A percentile compares a stretch with the other conserved stretches of the same genome.
phyloP scores from a whole-genome alignment of 2,329 filamentous ascomycete species.

The Diaporthe citri region DNA sequence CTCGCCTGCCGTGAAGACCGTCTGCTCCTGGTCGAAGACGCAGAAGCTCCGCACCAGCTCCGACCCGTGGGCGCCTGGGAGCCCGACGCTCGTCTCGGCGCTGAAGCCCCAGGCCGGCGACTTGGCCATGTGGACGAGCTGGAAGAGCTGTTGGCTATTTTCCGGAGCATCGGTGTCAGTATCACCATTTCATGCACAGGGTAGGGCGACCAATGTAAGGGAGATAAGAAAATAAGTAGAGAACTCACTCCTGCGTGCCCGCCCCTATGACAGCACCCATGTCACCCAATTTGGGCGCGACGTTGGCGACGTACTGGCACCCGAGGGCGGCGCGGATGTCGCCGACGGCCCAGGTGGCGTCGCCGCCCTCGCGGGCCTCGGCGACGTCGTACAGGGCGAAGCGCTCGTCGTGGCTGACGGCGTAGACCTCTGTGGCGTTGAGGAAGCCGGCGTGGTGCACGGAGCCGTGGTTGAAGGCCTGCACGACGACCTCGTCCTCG shows the following conservation, averaged over 20 bases:
- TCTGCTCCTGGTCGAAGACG: slow-evolving; percentile 71
- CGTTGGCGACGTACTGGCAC: slow-evolving; percentile 81
- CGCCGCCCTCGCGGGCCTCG: slow-evolving; percentile 71
- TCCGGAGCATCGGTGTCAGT: neutral
- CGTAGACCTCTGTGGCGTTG: slow-evolving; percentile 73
- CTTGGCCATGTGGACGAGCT: slow-evolving; percentile 70
- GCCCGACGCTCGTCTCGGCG: slow-evolving; percentile 66
- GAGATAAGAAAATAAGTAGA: slow-evolving; percentile 46
- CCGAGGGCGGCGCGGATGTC: slow-evolving; percentile 75
- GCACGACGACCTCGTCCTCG: slow-evolving; percentile 82
- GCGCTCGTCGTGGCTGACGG: slow-evolving; percentile 82
- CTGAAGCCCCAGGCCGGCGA: slow-evolving; percentile 67
- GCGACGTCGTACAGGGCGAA: slow-evolving; percentile 79
- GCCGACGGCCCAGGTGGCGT: slow-evolving; percentile 70
- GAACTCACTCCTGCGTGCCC: slow-evolving; percentile 75
- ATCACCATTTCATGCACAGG: neutral
- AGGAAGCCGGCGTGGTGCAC: slow-evolving; percentile 83
- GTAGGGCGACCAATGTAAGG: slow-evolving; percentile 42
- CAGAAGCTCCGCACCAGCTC: slow-evolving; percentile 75
- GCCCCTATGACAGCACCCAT: slow-evolving; percentile 72
- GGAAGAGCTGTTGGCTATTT: slow-evolving; percentile 66
- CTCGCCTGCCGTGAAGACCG: slow-evolving; percentile 71
- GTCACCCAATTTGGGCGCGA: slow-evolving; percentile 71
- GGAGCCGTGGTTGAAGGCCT: slow-evolving; percentile 83
- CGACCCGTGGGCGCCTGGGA: slow-evolving; percentile 72